Evolutionary conservation across 2,329 filamentous ascomycete species (phyloP).

Genomic region (Dothistroma pini): DNA sequence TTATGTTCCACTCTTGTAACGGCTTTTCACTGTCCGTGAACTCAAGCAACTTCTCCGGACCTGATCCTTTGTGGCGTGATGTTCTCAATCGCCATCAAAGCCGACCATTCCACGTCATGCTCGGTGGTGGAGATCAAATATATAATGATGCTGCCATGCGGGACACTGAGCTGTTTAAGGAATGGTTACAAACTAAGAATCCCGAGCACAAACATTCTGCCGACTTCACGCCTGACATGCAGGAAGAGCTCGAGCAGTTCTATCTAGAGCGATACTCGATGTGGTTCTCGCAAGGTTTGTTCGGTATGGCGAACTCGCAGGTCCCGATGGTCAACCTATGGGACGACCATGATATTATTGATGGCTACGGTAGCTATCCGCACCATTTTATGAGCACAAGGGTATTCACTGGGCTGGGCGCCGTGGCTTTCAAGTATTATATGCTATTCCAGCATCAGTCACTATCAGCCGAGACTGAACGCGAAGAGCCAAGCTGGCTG

Average conservation of each 20-base stretch:
- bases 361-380: conserved; percentile 87
- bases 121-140: conserved; percentile 94
- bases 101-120: conserved; percentile 94
- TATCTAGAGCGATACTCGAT: conserved; percentile 84
- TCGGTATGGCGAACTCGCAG: conserved; percentile 86
- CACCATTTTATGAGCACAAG: conserved; percentile 85
- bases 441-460: conserved; percentile 98
- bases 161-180: conserved; percentile 70
- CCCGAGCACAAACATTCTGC: conserved; percentile 73
- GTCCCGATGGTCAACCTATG: conserved; percentile 99
- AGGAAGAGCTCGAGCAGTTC: conserved; percentile 81
- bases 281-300: conserved; percentile 97
- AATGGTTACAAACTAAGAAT: conserved; percentile 81
- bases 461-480: conserved; percentile 72
- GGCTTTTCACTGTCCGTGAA: conserved; percentile 83
- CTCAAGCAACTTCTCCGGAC: conserved; percentile 76
- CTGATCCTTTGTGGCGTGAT: conserved; percentile 95
- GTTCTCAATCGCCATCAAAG: conserved; percentile 90
- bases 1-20: conserved; percentile 98
- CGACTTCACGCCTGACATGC: conserved; percentile 76
- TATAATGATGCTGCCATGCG: conserved; percentile 85
- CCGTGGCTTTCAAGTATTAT: conserved; percentile 96
- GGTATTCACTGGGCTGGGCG: conserved; percentile 84
- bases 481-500: conserved; percentile 86
- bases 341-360: conserved; percentile 73